Base-by-base conservation (phyloP, 495 filamentous ascomycete species). In the Astrothelium macrocarpum region DNA sequence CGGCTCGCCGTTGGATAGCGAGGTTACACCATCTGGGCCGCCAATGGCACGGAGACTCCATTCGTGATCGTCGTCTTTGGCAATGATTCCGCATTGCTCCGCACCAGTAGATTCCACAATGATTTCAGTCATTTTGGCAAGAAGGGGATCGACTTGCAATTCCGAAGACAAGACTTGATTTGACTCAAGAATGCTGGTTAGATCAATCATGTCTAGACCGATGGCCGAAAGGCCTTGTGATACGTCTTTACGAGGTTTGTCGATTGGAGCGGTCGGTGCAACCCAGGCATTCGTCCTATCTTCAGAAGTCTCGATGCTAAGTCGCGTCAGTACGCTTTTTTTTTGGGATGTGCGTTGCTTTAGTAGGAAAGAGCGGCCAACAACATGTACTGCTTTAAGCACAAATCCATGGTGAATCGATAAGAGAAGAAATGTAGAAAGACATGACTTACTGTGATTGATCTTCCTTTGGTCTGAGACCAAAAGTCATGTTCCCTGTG, bases 111-210 rank as follows among this genome's bases (percentile, higher is more conserved):
- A 91, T 67, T 93, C 88, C 23, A 96, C 71, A 53, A 95, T 93
- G 64, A 95, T 91, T 70, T 93, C 87, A 60, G 89, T 89, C 89
- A 96, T 95, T 62, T 90, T 94, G 61, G 85, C 85, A 45, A 96
- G 77, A 9, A 96, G 83, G 59, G 86, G 85, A 64, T 96, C 90
- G 25, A 96, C 85, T 63, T 90, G 83, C 32, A 96, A 79, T 62
- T 95, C 90, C 31, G 90, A 95, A 14, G 91, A 95, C 70, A 96
- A 90, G 49, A 95, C 85, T 77, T 95, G 91, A 49, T 87, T 93
- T 18, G 88, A 92, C 68, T 91, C 86, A 11, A 96, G 80, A 60
- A 96, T 95, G 45, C 87, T 90, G 53, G 89, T 85, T 61, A 95
- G 72, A 72, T 95, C 91, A 61, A 95, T 89, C 75, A 95, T 91